Percentiles rank a stretch among this genome's conserved stretches.
These are phyloP conservation scores for Colletotrichum karsti DNA, from an alignment of 2,329 filamentous ascomycete genomes.

Conservation along the genomic window DNA sequence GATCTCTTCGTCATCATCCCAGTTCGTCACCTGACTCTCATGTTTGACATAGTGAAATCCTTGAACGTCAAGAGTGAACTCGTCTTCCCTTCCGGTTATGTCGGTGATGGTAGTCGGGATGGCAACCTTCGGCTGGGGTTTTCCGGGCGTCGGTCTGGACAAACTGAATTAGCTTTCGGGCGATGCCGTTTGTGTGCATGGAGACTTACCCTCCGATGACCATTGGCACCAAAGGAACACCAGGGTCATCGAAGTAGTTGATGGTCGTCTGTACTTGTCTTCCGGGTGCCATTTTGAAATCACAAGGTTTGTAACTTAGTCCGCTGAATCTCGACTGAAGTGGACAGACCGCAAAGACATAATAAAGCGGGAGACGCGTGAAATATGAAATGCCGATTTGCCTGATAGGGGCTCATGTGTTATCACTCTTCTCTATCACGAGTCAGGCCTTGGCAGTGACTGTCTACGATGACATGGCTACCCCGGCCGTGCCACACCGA, in stretches of 20 bases:
- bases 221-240: slow-evolving; percentile 26
- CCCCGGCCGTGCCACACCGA: not conserved
- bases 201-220: slow-evolving; percentile 20
- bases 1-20: slow-evolving; percentile 60
- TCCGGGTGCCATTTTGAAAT: not conserved
- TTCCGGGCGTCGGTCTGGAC: slow-evolving; percentile 13
- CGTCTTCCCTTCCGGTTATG: slow-evolving; percentile 70
- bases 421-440: slow-evolving; percentile 9
- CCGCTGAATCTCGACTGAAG: not conserved
- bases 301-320: not conserved
- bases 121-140: slow-evolving; percentile 61
- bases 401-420: not conserved
- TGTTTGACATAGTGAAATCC: slow-evolving; percentile 65
- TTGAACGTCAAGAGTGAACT: slow-evolving; percentile 64
- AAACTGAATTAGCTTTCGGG: not conserved
- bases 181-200: not conserved
- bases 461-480: not conserved
- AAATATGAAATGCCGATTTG: not conserved
- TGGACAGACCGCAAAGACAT: not conserved
- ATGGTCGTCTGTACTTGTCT: slow-evolving; percentile 20
- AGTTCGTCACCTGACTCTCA: slow-evolving; percentile 59
- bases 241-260: slow-evolving; percentile 26
- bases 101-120: slow-evolving; percentile 62
- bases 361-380: not conserved
- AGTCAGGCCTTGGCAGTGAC: slow-evolving; percentile 6